Evolutionary conservation across 2,329 filamentous ascomycete genomes (phyloP), one percentile per base, ranked within the genome.

Genomic region (Tolypocladium amazonense): DNA sequence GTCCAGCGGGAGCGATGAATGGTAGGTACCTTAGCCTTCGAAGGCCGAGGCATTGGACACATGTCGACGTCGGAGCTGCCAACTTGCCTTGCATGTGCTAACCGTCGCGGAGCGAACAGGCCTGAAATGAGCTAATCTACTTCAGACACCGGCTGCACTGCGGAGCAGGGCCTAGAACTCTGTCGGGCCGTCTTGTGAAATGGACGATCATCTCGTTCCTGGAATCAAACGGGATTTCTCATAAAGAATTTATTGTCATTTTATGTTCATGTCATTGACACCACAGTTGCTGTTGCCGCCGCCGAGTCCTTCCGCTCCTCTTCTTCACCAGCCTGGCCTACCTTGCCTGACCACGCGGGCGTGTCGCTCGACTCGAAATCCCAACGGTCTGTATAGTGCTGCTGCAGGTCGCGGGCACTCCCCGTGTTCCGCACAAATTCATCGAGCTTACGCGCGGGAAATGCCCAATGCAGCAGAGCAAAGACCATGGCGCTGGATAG

Each of bases 401-500:
- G 57, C 61, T 72, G 71, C 15, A 73, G 64, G 30, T 71, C 65
- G 45, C 59, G 60, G 0, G 72, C 64, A 0, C 67, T 64, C 0
- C 61, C 61, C 1, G 59, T 58, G 3, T 66, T 62, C 25, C 58
- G 64, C 33, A 75, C 67, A 35, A 75, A 76, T 0, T 62, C 60
- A 23, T 72, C 65, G 0, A 75, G 60, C 4, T 23, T 57, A 25
- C 12, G 63, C 27, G 57, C 65, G 0, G 74, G 74, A 30, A 75
- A 69, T 0, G 62, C 4, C 5, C 52, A 25, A 56, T 76, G 74
- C 11, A 76, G 68, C 0, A 66, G 15, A 1, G 64, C 57, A 50
- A 71, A 75, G 1, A 74, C 65, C 2, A 68, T 3, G 0, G 63
- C 72, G 43, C 73, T 75, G 0, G 71, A 66, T 0, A 72, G 41